phyloP scores from a whole-genome alignment of 2,329 filamentous ascomycete species.

The Decorospora gaudefroyi region DNA sequence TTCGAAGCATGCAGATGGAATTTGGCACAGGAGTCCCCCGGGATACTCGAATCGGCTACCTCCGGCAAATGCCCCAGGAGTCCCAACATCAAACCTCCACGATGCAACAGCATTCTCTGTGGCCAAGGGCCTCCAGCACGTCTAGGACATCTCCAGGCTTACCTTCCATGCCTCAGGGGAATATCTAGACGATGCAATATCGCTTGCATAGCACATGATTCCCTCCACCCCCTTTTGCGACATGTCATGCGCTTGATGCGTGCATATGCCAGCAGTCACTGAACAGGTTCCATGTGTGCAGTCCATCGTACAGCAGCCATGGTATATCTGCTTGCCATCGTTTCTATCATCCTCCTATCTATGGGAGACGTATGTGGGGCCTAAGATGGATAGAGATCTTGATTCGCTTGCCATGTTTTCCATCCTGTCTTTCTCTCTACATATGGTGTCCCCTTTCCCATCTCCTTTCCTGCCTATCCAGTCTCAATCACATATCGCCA shows the following conservation, averaged over 20 bases:
- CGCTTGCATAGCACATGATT: background rate
- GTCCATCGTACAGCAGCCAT: background rate
- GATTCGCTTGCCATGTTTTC: background rate
- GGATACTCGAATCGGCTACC: constrained; percentile 2
- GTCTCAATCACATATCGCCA: too few species aligned
- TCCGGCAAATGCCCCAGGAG: background rate
- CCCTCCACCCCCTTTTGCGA: background rate
- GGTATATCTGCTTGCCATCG: background rate
- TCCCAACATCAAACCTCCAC: constrained; percentile 13
- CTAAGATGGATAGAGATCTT: too few species aligned
- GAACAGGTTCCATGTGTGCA: background rate
- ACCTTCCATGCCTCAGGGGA: background rate
- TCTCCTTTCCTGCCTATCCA: too few species aligned
- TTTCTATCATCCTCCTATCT: background rate
- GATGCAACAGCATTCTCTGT: constrained; percentile 3
- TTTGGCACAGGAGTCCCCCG: constrained; percentile 6
- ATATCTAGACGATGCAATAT: rapidly evolving
- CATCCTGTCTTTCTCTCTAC: too few species aligned
- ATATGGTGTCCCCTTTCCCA: too few species aligned
- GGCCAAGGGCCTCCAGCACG: background rate
- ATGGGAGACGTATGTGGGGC: background rate
- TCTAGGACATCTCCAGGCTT: background rate
- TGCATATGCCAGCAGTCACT: background rate
- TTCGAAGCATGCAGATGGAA: constrained; percentile 8
- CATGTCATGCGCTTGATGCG: background rate